Base-by-base conservation (phyloP, 148 eudicot genomes). In the Bassia scoparia region DNA sequence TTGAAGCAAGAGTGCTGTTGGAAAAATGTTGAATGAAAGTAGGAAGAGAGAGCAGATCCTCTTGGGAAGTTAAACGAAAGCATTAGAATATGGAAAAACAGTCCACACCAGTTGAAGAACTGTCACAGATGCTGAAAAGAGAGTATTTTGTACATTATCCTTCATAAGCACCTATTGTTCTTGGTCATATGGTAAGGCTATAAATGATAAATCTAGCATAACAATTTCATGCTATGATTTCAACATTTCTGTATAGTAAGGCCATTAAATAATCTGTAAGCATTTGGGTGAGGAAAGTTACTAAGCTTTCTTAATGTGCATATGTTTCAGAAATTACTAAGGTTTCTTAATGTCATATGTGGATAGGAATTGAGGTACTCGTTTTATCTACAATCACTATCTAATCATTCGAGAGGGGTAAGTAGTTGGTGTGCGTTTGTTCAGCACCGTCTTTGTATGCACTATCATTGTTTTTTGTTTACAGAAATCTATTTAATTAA, bases 101-200 rank as follows among this genome's bases (percentile, higher is more conserved):
- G 70, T 87, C 97, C n/a, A 82, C 93, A 16, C 97, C 95, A 0
- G 95, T 90, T 3, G 90, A 90, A 83, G 98, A 93, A 74, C 71
- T 93, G 70, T 89, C 98, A 13, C 87, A 89, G 71, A 89, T 93
- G 81, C 76, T 89, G 58, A 87, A 84, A 76, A 81, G 97, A 78
- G 97, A 93, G 83, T 89, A 90, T 76, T 93, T 87, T 60, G 81
- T 93, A 73, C 95, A 93, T 76, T 72, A 85, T 93, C 76, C 97
- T 93, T 76, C 95, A 93, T 74, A 93, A 86, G 95, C 98, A 66
- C 98, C 98, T 10, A 89, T 93, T 76, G 93, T 90, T 65, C 86
- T 93, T 61, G 98, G 95, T 66, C 97, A 93, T 74, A 90, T 89
- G 96, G 97, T 92, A 87, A 80, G 68, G 33, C 59, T n/a, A n/a